Base-by-base conservation (phyloP, 768 basidiomycete genomes). In the Cantharellus anzutake region DNA sequence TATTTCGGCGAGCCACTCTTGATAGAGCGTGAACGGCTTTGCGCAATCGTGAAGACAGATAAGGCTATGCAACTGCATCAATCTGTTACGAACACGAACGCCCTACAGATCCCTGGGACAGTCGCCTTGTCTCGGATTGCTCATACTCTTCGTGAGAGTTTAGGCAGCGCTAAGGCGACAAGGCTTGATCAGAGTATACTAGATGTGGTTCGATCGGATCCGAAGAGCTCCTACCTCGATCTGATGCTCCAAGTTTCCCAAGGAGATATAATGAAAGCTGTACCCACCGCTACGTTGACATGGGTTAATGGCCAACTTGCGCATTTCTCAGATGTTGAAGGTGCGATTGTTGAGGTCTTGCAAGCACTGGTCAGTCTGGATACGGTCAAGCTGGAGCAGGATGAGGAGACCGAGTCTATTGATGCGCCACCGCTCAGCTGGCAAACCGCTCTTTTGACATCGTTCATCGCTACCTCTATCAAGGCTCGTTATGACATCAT, bases 11-110 rank as follows among this genome's bases (percentile, higher is more conserved):
- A 40, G 70, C 84, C 52, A 38, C 68, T 88, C 57, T 69, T 90
- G 34, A 71, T 86, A 11, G 86, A 90, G 70, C 76, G 89, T 60
- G 90, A 93, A 68, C 80, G 88, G 35, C 74, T 84, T 5, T 82
- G 83, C 2, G 70, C 73, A 3, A 68, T 86, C 37, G 79, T 80
- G 4, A 70, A 68, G 42, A 83, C 86, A 67, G 88, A 91, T 67
- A 68, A 80, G 42, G 76, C 87, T 4, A 75, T 89, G 37, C 72
- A 73, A 50, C 69, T 85, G 48, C 51, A 55, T 55, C 14, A 55
- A 37, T 7, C 29, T 29, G 44, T 48, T 11, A 29, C 11, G 44
- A 11, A 11, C 7, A 55, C 52, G 1, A 48, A 48, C 11, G 44
- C 44, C 11, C 44, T 48, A 11, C 44, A 11, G 44, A 48, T 48